Evolutionary conservation across 2,329 filamentous ascomycete species (phyloP).

Genomic region (Corynespora cassiicola): DNA sequence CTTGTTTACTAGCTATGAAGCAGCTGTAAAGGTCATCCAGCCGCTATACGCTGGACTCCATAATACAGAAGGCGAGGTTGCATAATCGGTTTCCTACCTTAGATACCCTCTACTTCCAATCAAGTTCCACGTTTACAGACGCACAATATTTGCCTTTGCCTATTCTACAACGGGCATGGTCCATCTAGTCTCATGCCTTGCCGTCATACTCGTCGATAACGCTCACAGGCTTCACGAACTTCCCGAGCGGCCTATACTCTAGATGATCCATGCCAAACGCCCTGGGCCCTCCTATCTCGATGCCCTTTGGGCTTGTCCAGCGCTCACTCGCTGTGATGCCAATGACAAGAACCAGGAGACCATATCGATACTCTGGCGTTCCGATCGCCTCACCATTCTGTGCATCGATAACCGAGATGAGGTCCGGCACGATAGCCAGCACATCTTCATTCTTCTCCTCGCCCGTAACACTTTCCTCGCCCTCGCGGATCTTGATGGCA

Average conservation of each 20-base stretch:
- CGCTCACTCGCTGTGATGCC: constrained; percentile 62
- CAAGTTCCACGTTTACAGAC: not conserved
- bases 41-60: constrained; percentile 40
- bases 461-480: constrained; percentile 26
- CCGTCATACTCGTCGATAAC: constrained; percentile 59
- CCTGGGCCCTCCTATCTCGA: constrained; percentile 58
- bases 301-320: constrained; percentile 59
- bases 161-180: no score
- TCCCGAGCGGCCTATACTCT: constrained; percentile 58
- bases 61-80: constrained; percentile 22
- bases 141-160: no score
- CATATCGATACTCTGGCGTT: constrained; percentile 63
- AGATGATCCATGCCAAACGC: constrained; percentile 58
- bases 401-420: constrained; percentile 58
- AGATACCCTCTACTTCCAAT: not conserved
- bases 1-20: constrained; percentile 68
- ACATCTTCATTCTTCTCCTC: constrained; percentile 48
- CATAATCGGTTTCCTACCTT: constrained; percentile 19
- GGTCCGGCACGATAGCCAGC: constrained; percentile 57
- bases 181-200: constrained; percentile 12
- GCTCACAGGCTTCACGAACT: constrained; percentile 60
- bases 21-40: constrained; percentile 57
- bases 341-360: constrained; percentile 59
- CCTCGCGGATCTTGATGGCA: constrained; percentile 49
- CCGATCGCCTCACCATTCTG: constrained; percentile 58